Percentiles rank a stretch among this genome's conserved stretches.
phyloP scores from a whole-genome alignment of 2,329 filamentous ascomycete genomes.

The Aureobasidium sp. region DNA sequence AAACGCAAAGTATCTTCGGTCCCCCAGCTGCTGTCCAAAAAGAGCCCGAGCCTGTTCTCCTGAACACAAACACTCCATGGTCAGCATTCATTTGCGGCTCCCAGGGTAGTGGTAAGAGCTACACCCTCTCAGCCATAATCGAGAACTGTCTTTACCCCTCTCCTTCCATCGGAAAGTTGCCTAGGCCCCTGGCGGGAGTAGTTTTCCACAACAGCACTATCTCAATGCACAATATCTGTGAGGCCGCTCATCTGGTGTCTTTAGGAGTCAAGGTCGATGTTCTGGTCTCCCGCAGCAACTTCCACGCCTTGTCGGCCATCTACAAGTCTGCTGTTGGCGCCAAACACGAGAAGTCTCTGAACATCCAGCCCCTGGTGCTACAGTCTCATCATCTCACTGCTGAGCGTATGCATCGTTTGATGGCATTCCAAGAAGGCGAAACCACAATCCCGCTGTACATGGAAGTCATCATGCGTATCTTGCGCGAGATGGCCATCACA shows the following conservation, averaged over 20 bases:
- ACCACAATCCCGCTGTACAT: constrained; percentile 48
- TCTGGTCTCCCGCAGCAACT: constrained; percentile 44
- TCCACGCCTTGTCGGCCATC: constrained; percentile 30
- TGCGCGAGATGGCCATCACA: constrained; percentile 47
- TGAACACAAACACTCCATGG: constrained; percentile 49
- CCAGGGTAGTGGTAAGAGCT: constrained; percentile 54
- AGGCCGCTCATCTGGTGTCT: constrained; percentile 48
- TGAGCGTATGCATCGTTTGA: constrained; percentile 45
- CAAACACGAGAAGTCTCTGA: constrained; percentile 30
- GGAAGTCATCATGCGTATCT: constrained; percentile 45
- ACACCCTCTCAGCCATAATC: constrained; percentile 51
- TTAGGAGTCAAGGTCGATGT: constrained; percentile 40
- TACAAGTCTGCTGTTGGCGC: constrained; percentile 33
- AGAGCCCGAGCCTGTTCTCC: constrained; percentile 28
- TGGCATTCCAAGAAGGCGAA: constrained; percentile 39
- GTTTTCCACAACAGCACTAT: constrained; percentile 51
- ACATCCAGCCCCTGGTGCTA: constrained; percentile 39
- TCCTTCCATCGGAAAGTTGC: constrained; percentile 34
- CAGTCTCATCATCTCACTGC: constrained; percentile 42
- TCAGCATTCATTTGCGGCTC: constrained; percentile 56
- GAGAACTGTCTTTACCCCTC: constrained; percentile 49
- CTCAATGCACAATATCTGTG: constrained; percentile 44
- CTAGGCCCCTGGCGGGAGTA: constrained; percentile 48
- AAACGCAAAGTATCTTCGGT: background rate
- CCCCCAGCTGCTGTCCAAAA: background rate